Conservation (phyloP, 805 yeast species). For the Candida multigemmis region DNA sequence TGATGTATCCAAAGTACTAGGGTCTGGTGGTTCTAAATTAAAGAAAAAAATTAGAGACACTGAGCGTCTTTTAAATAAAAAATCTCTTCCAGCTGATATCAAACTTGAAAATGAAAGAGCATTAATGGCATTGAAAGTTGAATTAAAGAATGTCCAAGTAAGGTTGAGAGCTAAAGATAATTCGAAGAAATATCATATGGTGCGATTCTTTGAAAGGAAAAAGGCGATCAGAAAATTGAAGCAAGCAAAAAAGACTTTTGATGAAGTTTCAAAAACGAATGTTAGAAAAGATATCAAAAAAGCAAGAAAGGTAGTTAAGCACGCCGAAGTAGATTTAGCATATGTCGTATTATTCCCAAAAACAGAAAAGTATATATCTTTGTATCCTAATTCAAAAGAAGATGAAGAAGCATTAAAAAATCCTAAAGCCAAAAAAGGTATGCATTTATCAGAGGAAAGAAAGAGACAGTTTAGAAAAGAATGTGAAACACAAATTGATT, state of each 20-base stretch:
- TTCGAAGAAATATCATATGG: constrained; percentile 82
- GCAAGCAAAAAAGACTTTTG: constrained; percentile 31
- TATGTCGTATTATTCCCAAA: constrained; percentile 74
- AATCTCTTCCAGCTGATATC: constrained; percentile 51
- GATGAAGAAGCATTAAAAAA: constrained; percentile 11
- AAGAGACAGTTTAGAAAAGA: constrained; percentile 38
- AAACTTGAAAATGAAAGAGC: constrained; percentile 70
- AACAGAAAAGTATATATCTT: constrained; percentile 68
- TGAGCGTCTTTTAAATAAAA: constrained; percentile 54
- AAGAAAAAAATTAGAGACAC: constrained; percentile 84
- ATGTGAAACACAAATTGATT: constrained; percentile 42
- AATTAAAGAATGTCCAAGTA: constrained; percentile 41
- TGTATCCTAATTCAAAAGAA: constrained; percentile 46
- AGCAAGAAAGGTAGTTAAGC: constrained; percentile 41
- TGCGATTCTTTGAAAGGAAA: constrained; percentile 82
- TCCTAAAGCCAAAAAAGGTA: constrained; percentile 33
- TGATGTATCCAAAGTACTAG: constrained; percentile 19
- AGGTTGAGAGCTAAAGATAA: constrained; percentile 38
- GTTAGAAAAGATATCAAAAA: constrained; percentile 31
- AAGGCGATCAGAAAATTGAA: constrained; percentile 72
- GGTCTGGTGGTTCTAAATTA: constrained; percentile 42
- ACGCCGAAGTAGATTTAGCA: constrained; percentile 60
- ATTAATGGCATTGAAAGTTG: constrained; percentile 51
- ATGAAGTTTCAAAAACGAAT: constrained; percentile 22
- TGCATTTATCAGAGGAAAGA: constrained; percentile 31